Percentiles rank a stretch among this genome's conserved stretches.
Evolutionary conservation across 331 rosid genomes (phyloP).

Genomic region (Phaseolus coccineus): DNA sequence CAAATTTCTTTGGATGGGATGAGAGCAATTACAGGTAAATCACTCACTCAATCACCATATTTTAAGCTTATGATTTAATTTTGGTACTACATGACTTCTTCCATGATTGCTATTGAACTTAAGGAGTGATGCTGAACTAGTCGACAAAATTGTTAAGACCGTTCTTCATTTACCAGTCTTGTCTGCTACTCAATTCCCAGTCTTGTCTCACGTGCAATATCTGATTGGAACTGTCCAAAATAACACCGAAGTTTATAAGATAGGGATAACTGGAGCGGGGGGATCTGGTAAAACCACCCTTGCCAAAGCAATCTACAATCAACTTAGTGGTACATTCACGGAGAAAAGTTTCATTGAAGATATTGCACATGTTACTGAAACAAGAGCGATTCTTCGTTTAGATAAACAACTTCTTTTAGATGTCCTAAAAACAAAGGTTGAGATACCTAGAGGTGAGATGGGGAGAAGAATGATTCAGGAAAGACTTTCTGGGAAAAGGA

Average conservation of each 20-base stretch:
- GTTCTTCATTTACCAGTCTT: neutral
- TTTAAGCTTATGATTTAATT: neutral
- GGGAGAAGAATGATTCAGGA: neutral
- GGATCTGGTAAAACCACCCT: conserved; percentile 5
- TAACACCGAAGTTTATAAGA: neutral
- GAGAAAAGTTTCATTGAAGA: too few species aligned
- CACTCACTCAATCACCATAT: neutral
- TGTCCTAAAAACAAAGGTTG: neutral
- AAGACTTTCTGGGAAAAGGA: neutral
- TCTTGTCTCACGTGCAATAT: neutral
- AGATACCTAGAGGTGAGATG: neutral
- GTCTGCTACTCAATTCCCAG: neutral
- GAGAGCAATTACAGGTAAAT: neutral
- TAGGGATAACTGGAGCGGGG: neutral
- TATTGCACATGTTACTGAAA: neutral
- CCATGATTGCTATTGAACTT: too few species aligned
- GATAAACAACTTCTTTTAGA: neutral
- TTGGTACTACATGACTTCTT: neutral
- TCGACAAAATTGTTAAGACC: neutral
- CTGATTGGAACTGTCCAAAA: neutral
- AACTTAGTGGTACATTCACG: neutral
- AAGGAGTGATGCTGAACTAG: too few species aligned
- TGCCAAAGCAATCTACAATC: neutral
- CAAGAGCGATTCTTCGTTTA: neutral
- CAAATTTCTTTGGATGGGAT: neutral